These are phyloP conservation scores for Rhizoclosmatium globosum DNA, from an alignment of 192 early-diverging fungal genomes.

Conservation along the genomic window DNA sequence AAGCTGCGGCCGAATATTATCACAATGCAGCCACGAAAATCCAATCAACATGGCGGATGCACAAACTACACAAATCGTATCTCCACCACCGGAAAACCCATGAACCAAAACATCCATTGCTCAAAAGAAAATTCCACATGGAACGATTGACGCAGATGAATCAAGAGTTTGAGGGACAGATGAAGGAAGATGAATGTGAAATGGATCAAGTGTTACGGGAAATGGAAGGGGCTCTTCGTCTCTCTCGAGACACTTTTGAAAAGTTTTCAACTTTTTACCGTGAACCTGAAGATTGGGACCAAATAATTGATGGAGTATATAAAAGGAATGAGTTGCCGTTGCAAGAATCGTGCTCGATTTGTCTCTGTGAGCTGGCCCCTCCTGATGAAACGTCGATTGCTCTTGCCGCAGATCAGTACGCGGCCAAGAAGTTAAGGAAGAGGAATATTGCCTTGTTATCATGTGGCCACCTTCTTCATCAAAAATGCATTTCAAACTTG, in stretches of 20 bases:
- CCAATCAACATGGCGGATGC: conserved; percentile 25
- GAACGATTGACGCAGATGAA: background rate
- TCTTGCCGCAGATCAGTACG: background rate
- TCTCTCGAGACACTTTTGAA: conserved; percentile 18
- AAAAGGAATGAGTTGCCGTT: background rate
- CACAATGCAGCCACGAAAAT: conserved; percentile 10
- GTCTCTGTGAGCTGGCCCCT: conserved; percentile 11
- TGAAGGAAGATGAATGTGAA: conserved; percentile 1
- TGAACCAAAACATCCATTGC: conserved; percentile 17
- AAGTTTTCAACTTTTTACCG: conserved; percentile 7
- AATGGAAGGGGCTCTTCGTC: conserved; percentile 10
- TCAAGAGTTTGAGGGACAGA: background rate
- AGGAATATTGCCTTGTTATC: conserved; percentile 18
- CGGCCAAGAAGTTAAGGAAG: background rate
- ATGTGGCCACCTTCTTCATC: conserved; percentile 27
- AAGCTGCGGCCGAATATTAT: conserved; percentile 5
- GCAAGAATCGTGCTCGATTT: conserved; percentile 27
- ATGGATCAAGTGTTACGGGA: conserved; percentile 8
- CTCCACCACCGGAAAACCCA: background rate
- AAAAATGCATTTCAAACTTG: conserved; percentile 23
- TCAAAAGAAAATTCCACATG: conserved; percentile 13
- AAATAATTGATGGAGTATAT: conserved; percentile 10
- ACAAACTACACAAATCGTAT: background rate
- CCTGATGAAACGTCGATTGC: background rate
- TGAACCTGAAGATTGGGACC: conserved; percentile 18